These are phyloP conservation scores for Dothidotthia symphoricarpi DNA, from an alignment of 2,329 filamentous ascomycete genomes.

Conservation along the genomic window DNA sequence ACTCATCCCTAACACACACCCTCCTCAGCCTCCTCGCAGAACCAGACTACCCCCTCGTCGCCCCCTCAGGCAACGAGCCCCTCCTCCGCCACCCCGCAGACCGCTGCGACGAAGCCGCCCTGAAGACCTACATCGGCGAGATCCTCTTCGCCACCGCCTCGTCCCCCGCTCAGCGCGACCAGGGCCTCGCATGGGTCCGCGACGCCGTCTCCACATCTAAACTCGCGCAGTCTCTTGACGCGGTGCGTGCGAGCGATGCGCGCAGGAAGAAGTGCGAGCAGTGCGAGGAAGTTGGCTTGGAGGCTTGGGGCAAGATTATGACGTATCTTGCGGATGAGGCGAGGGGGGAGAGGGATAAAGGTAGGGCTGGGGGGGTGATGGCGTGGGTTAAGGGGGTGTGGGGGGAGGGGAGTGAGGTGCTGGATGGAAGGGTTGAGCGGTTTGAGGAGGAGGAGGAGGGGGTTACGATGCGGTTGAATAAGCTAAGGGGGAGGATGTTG, in stretches of 20 bases:
- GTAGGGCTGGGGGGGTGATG: constrained; percentile 19
- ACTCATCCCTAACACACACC: constrained; percentile 28
- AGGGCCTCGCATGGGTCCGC: constrained; percentile 83
- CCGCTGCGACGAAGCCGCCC: constrained; percentile 77
- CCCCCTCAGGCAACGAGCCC: constrained; percentile 66
- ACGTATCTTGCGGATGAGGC: constrained; percentile 56
- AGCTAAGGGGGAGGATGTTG: constrained; percentile 34
- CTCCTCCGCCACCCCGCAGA: constrained; percentile 64
- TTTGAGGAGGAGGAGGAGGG: constrained; percentile 39
- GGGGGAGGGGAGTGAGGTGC: constrained; percentile 16
- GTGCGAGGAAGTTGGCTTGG: constrained; percentile 72
- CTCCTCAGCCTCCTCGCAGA: constrained; percentile 47
- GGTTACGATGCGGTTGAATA: constrained; percentile 34
- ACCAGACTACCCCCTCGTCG: constrained; percentile 65
- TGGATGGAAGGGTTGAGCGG: constrained; percentile 32
- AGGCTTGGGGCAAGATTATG: constrained; percentile 84
- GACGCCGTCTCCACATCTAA: constrained; percentile 76
- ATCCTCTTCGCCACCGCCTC: constrained; percentile 74
- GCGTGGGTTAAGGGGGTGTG: constrained; percentile 28
- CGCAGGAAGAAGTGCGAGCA: constrained; percentile 66
- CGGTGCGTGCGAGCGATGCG: constrained; percentile 35
- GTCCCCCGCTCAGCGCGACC: constrained; percentile 44
- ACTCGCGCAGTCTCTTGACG: constrained; percentile 55
- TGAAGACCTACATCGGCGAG: constrained; percentile 90
- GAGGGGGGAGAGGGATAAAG: constrained; percentile 32